Percentiles rank a stretch among this genome's conserved stretches.
phyloP scores from a whole-genome alignment of 805 yeast genomes.

The Myxozyma melibiosi region DNA sequence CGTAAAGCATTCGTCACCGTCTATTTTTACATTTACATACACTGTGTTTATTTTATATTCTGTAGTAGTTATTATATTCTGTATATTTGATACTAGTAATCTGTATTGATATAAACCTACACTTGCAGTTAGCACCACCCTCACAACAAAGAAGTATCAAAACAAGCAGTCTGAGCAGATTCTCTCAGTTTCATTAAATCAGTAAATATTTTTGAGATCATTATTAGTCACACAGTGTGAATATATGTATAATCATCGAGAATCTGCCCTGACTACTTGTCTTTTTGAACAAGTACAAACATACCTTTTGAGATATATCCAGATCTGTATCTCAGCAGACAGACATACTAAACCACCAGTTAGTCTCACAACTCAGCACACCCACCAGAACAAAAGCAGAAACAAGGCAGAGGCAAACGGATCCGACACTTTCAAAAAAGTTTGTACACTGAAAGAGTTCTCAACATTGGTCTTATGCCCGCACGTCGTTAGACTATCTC shows the following conservation, averaged over 20 bases:
- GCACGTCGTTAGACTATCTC: slow-evolving; percentile 30
- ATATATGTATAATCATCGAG: slow-evolving; percentile 28
- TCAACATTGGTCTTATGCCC: slow-evolving; percentile 29
- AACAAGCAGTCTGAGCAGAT: background rate
- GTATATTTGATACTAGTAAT: no score
- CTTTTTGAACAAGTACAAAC: no score
- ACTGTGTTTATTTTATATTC: background rate
- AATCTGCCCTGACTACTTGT: no score
- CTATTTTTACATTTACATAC: background rate
- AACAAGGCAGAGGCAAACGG: background rate
- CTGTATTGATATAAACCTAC: no score
- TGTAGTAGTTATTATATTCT: no score
- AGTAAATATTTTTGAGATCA: slow-evolving; percentile 28
- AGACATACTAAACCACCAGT: no score
- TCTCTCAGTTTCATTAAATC: slow-evolving; percentile 34
- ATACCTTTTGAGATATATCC: no score
- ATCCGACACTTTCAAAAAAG: slow-evolving; percentile 28
- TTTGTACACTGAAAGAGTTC: slow-evolving; percentile 30
- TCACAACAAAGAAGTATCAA: no score
- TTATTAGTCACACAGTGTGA: slow-evolving; percentile 30
- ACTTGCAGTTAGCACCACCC: background rate
- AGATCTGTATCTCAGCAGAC: no score
- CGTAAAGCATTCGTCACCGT: no score
- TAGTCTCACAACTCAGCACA: no score
- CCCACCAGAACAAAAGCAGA: background rate